phyloP scores from a whole-genome alignment of 2,329 filamentous ascomycete genomes.

The Rhytidhysteron rufulum region DNA sequence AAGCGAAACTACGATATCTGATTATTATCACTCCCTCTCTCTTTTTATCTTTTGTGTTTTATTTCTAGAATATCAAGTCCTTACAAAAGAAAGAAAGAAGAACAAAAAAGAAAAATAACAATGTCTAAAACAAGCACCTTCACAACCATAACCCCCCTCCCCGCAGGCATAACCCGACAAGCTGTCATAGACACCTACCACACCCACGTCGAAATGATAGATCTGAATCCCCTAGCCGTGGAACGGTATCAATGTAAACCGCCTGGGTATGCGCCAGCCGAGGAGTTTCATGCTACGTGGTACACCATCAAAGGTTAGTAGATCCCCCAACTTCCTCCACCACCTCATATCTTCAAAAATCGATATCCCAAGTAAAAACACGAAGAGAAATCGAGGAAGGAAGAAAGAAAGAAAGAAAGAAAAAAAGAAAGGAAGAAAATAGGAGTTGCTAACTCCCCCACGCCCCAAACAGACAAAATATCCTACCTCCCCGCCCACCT shows the following conservation, averaged over 20 bases:
- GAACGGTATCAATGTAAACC: constrained; percentile 66
- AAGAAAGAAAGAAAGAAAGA: too few relatives aligned
- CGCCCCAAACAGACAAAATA: constrained; percentile 74
- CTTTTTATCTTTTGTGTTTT: too few relatives aligned
- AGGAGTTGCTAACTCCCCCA: neutral
- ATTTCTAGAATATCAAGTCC: too few relatives aligned
- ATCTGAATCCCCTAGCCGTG: constrained; percentile 78
- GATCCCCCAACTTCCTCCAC: neutral
- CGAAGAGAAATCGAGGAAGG: too few relatives aligned
- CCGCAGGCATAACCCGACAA: constrained; percentile 62
- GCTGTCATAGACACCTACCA: constrained; percentile 73
- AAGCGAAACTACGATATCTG: too few relatives aligned
- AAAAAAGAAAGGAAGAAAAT: too few relatives aligned
- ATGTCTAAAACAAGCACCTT: constrained; percentile 71
- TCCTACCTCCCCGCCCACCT: constrained; percentile 67
- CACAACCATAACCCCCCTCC: constrained; percentile 76
- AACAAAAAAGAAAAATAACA: too few relatives aligned
- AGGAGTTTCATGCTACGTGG: constrained; percentile 72
- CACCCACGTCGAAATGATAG: constrained; percentile 78
- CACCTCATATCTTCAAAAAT: neutral
- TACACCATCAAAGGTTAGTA: constrained; percentile 51
- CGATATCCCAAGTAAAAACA: constrained; percentile 6
- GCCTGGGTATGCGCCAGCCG: constrained; percentile 61
- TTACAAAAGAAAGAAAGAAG: too few relatives aligned
- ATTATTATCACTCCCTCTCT: too few relatives aligned